These are phyloP conservation scores for Aspergillus intermedius DNA, from an alignment of 2,329 filamentous ascomycete genomes.

Conservation along the genomic window DNA sequence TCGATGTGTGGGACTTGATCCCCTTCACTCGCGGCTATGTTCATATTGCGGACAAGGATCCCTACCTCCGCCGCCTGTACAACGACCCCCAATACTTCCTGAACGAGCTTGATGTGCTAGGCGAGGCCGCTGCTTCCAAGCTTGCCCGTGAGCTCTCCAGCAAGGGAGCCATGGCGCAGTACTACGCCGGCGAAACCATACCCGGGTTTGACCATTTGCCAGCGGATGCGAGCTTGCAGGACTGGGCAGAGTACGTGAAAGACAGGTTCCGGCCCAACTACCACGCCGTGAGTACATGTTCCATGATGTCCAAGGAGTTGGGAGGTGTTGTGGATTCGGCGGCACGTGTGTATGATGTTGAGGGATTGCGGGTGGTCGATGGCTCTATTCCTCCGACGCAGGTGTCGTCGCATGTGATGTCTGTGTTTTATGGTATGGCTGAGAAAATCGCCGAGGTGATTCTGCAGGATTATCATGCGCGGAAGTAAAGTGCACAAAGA, in stretches of 20 bases:
- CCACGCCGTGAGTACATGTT: slow-evolving; percentile 26
- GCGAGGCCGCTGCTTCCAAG: slow-evolving; percentile 21
- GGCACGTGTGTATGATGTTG: slow-evolving; percentile 24
- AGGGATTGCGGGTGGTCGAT: slow-evolving; percentile 31
- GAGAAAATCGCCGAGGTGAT: slow-evolving; percentile 17
- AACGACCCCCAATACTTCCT: slow-evolving; percentile 21
- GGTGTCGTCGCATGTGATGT: slow-evolving; percentile 26
- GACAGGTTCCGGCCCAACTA: slow-evolving; percentile 23
- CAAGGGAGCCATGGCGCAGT: slow-evolving; percentile 12
- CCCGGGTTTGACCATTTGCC: slow-evolving; percentile 9
- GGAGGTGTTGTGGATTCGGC: slow-evolving; percentile 28
- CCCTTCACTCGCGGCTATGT: slow-evolving; percentile 24
- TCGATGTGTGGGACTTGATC: slow-evolving; percentile 24
- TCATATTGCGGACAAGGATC: slow-evolving; percentile 17
- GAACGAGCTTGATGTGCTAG: slow-evolving; percentile 23
- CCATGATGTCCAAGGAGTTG: slow-evolving; percentile 26
- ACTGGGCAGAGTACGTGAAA: slow-evolving; percentile 19
- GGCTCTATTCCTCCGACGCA: slow-evolving; percentile 31
- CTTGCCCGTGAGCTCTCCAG: slow-evolving; percentile 18
- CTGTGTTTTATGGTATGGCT: slow-evolving; percentile 25
- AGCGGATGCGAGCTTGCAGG: slow-evolving; percentile 13
- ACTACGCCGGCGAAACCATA: slow-evolving; percentile 12
- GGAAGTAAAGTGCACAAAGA: not conserved
- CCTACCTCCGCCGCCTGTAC: slow-evolving; percentile 16
- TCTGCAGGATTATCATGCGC: slow-evolving; percentile 7